Base-by-base conservation (phyloP, 306 rosid species). In the Spatholobus suberectus region DNA sequence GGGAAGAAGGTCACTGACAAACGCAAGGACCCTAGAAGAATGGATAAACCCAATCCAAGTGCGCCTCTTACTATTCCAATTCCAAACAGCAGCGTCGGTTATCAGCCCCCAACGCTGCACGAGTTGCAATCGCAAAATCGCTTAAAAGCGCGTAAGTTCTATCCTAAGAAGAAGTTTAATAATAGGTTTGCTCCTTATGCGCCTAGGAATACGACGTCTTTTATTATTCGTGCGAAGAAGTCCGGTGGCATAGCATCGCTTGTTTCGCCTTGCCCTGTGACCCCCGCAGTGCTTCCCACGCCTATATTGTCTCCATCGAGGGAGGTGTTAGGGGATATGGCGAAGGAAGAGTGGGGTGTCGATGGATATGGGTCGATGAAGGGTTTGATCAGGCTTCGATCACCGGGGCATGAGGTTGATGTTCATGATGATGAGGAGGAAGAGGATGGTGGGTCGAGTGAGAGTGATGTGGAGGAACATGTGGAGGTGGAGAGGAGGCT, bases 301-400 rank as follows among this genome's bases (percentile, higher is more conserved):
- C 99, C 99, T 12, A 89, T 91, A 29, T 86, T 92, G 84, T 96
- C 96, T 0, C 98, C 98, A 0, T 90, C 98, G 1, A 83, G 96
- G 66, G 99, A 96, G 94, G 83, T 92, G 3, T 83, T 93, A 61
- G 98, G 96, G 15, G 98, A 96, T 69, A 93, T 89, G 96, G 99
- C 96, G 0, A 93, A 93, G 81, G 98, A 96, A 77, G 96, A 93
- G 91, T 92, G 98, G 98, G 98, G 98, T 57, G 98, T 96, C 52
- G 97, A 96, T 86, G 98, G 99, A 7, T 96, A 96, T 71, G 98
- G 99, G 17, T 93, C 99, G 1, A 96, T 96, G 99, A 92, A 93
- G 81, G 99, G 99, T 32, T 68, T 95, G 90, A 95, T 95, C 18
- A 77, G 97, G 86, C 96, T 95, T 29, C 81, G 99, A 4, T 91